Conservation (phyloP, 768 basidiomycete genomes). For the Tricholoma matsutake region DNA sequence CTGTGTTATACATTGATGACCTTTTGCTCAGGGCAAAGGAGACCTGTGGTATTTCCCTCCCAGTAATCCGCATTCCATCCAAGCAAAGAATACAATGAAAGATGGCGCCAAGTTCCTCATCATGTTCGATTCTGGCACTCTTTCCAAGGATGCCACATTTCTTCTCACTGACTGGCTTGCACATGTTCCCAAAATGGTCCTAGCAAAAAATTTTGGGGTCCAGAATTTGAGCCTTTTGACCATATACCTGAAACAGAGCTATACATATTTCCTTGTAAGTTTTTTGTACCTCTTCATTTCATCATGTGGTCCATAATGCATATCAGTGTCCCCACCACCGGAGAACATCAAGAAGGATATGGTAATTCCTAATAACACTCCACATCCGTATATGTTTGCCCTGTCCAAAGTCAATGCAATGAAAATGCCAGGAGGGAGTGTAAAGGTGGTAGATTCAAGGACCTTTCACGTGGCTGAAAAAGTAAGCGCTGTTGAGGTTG, state of each 20-base stretch:
- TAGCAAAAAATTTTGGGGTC: no score
- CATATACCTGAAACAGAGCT: constrained; percentile 51
- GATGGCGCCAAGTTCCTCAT: constrained; percentile 55
- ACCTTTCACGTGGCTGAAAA: constrained; percentile 52
- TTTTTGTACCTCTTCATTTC: no score
- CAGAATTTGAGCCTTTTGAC: no score
- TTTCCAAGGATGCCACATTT: constrained; percentile 60
- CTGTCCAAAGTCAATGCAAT: constrained; percentile 45
- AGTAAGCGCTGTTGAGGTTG: constrained; percentile 55
- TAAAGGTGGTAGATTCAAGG: constrained; percentile 56
- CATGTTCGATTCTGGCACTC: constrained; percentile 39
- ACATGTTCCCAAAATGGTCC: no score
- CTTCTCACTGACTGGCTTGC: no score
- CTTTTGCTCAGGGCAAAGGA: no score
- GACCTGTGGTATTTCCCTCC: constrained; percentile 63
- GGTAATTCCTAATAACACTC: constrained; percentile 45
- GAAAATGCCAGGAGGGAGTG: constrained; percentile 41
- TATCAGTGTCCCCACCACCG: constrained; percentile 32
- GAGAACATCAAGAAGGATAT: constrained; percentile 38
- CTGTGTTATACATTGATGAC: no score
- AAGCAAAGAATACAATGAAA: constrained; percentile 45
- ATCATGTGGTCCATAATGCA: not conserved
- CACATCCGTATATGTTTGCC: constrained; percentile 49
- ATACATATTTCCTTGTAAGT: constrained; percentile 47
- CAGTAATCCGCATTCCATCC: constrained; percentile 54